Conservation (phyloP, 176 grass and related monocot genomes). For the Aegilops longissima region DNA sequence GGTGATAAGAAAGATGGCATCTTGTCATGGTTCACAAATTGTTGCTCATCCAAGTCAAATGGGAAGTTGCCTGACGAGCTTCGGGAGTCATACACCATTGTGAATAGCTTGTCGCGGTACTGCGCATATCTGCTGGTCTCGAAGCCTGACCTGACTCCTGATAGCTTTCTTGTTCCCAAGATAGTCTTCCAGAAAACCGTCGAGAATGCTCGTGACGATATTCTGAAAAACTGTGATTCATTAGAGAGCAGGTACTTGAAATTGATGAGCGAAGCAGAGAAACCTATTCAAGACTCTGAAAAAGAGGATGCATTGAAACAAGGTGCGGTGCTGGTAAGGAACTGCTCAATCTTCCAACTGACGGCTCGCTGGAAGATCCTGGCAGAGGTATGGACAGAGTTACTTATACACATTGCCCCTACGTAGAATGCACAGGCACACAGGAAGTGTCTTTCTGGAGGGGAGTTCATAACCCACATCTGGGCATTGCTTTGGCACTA, state of each 20-base stretch:
- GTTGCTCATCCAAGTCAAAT: neutral
- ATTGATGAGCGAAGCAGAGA: neutral
- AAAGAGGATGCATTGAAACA: neutral
- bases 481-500: conserved; percentile 43
- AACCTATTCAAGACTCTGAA: no score
- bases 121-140: conserved; percentile 43
- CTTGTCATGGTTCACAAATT: neutral
- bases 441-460: conserved; percentile 20
- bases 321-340: conserved; percentile 7
- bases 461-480: conserved; percentile 35
- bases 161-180: conserved; percentile 1
- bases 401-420: conserved; percentile 36
- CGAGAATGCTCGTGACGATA: neutral
- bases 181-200: conserved; percentile 3
- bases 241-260: neutral
- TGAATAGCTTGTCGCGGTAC: conserved; percentile 39
- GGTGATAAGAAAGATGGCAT: no score
- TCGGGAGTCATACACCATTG: neutral
- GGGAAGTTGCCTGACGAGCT: neutral
- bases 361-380: conserved; percentile 38
- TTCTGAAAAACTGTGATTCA: conserved; percentile 20
- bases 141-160: conserved; percentile 38
- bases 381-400: conserved; percentile 26
- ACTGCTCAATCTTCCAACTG: neutral
- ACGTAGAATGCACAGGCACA: conserved; percentile 23